phyloP scores from a whole-genome alignment of 495 filamentous ascomycete species.

The Lasiosphaeriaceae sp. region DNA sequence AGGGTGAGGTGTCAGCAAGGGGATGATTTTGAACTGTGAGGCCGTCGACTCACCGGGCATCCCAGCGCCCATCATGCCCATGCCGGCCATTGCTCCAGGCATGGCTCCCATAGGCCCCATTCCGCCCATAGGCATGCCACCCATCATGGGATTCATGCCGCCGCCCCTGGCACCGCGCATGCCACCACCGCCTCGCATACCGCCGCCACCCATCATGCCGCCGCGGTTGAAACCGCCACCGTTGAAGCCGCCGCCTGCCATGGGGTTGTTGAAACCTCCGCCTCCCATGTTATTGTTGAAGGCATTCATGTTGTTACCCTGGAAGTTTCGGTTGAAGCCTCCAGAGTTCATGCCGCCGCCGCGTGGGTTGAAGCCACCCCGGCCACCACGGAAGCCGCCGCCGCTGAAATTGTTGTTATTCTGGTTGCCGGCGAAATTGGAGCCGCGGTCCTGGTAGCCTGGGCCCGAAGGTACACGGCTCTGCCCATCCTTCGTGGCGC shows the following conservation, averaged over 20 bases:
- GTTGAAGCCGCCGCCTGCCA: conserved; percentile 63
- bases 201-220: conserved; percentile 62
- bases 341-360: conserved; percentile 28
- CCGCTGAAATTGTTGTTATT: conserved; percentile 34
- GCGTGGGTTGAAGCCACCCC: conserved; percentile 35
- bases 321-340: conserved; percentile 43
- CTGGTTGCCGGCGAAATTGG: conserved; percentile 37
- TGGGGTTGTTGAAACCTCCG: conserved; percentile 46
- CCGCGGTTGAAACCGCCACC: conserved; percentile 53
- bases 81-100: conserved; percentile 50
- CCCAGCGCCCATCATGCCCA: conserved; percentile 61
- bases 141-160: conserved; percentile 34
- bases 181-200: conserved; percentile 61
- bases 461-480: conserved; percentile 40
- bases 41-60: conserved; percentile 53
- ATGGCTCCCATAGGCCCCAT: conserved; percentile 45
- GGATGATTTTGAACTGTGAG: not conserved
- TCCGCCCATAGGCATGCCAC: conserved; percentile 25
- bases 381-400: conserved; percentile 32
- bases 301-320: conserved; percentile 32
- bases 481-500: conserved; percentile 60
- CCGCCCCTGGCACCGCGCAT: conserved; percentile 74
- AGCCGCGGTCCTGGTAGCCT: conserved; percentile 32
- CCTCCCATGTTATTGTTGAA: conserved; percentile 37
- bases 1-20: not conserved